phyloP scores from a whole-genome alignment of 306 rosid genomes.

The Delonix regia region DNA sequence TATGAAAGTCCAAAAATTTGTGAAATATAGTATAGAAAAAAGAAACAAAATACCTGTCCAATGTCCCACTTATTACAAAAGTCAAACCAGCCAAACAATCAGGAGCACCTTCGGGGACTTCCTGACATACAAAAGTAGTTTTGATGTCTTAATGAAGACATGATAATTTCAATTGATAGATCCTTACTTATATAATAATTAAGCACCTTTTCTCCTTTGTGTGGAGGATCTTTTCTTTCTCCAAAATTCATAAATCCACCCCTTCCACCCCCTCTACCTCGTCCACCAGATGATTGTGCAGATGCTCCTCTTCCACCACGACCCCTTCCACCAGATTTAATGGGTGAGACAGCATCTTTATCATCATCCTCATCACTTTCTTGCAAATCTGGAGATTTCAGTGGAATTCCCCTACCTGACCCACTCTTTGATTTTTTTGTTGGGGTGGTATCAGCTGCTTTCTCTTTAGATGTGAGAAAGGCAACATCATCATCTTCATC shows the following conservation, averaged over 20 bases:
- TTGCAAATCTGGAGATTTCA: conserved; percentile 53
- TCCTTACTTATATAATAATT: conserved; percentile 22
- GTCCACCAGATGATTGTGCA: conserved; percentile 63
- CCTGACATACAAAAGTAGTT: conserved; percentile 60
- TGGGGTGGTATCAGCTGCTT: conserved; percentile 59
- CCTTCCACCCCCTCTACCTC: conserved; percentile 92
- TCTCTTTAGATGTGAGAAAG: conserved; percentile 46
- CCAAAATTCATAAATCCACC: conserved; percentile 97
- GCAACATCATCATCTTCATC: conserved; percentile 56
- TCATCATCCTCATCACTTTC: conserved; percentile 67
- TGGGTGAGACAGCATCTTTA: conserved; percentile 43
- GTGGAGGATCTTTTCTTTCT: conserved; percentile 96
- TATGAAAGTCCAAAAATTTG: conserved; percentile 13
- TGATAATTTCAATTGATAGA: conserved; percentile 15
- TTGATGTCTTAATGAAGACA: conserved; percentile 28
- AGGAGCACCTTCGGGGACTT: conserved; percentile 93
- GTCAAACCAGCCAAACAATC: conserved; percentile 84
- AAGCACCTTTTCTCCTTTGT: conserved; percentile 93
- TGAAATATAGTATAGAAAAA: neutral
- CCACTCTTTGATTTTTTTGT: conserved; percentile 75
- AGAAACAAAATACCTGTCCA: conserved; percentile 71
- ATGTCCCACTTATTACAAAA: conserved; percentile 96
- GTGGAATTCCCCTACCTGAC: conserved; percentile 61
- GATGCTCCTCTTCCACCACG: conserved; percentile 80
- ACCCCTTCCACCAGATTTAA: conserved; percentile 80